A percentile compares a stretch with the other conserved stretches of the same genome.
phyloP scores from a whole-genome alignment of 495 filamentous ascomycete genomes.

The Aspergillus leporis region DNA sequence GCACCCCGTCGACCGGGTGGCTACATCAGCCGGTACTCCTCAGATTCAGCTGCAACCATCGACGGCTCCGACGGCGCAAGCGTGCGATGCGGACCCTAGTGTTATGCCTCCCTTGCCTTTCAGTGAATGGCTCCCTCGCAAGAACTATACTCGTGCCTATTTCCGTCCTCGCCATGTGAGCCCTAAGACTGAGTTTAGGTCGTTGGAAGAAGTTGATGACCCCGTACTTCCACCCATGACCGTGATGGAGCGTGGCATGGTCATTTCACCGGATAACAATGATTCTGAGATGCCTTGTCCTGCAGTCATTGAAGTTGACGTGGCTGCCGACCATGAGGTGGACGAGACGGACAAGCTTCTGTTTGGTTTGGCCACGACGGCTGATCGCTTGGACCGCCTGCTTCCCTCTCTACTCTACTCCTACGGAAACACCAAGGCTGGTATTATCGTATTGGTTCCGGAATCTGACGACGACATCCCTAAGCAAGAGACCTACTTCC shows the following conservation, averaged over 20 bases:
- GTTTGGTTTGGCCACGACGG: constrained; percentile 53
- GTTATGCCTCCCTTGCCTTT: constrained; percentile 41
- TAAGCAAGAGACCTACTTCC: constrained; percentile 49
- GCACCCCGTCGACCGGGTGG: constrained; percentile 36
- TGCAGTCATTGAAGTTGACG: constrained; percentile 46
- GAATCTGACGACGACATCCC: constrained; percentile 46
- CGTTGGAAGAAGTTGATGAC: constrained; percentile 42
- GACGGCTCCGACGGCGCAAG: constrained; percentile 13
- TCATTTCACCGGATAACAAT: constrained; percentile 41
- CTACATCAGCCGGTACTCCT: constrained; percentile 17
- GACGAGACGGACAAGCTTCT: constrained; percentile 53
- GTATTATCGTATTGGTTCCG: constrained; percentile 50
- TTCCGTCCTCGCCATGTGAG: constrained; percentile 44
- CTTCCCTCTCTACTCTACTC: constrained; percentile 51
- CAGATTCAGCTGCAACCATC: constrained; percentile 28
- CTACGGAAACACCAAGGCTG: constrained; percentile 51
- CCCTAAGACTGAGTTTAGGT: constrained; percentile 42
- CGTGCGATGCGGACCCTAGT: constrained; percentile 41
- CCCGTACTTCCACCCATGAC: constrained; percentile 48
- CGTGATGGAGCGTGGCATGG: constrained; percentile 48
- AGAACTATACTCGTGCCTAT: constrained; percentile 52
- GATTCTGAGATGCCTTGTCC: constrained; percentile 44
- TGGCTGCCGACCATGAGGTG: constrained; percentile 41
- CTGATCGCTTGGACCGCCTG: constrained; percentile 49
- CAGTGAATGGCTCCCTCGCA: constrained; percentile 48